A percentile compares a stretch with the other conserved stretches of the same genome.
These are phyloP conservation scores for Rhododendron kiyosumense DNA, from an alignment of 148 eudicot species.

Conservation along the genomic window DNA sequence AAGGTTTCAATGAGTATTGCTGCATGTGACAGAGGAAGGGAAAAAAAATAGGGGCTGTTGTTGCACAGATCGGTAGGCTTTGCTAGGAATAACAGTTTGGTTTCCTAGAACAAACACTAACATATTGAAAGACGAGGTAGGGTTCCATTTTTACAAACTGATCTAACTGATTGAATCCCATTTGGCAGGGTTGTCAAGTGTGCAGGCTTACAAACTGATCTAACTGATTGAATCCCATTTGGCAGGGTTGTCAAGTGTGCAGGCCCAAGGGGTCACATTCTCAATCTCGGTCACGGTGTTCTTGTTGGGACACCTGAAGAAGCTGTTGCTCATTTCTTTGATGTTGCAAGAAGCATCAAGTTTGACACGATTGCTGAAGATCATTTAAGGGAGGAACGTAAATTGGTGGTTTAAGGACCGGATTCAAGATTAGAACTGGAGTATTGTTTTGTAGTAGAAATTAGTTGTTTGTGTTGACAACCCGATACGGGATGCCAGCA, in stretches of 20 bases:
- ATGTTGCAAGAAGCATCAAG: conserved; percentile 69
- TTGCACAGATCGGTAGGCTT: background rate
- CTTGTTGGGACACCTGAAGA: conserved; percentile 97
- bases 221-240: conserved; percentile 14
- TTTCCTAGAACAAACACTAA: background rate
- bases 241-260: conserved; percentile 92
- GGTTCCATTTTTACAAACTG: background rate
- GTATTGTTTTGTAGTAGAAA: background rate
- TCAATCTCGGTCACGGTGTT: conserved; percentile 93
- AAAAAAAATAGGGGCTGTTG: background rate
- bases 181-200: conserved; percentile 79
- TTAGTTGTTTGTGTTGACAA: background rate
- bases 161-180: conserved; percentile 7
- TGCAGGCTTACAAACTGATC: conserved; percentile 41
- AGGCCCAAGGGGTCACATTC: conserved; percentile 79
- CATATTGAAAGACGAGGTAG: background rate
- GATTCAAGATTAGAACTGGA: background rate
- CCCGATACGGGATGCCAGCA: background rate
- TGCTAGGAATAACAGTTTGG: background rate
- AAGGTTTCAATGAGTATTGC: background rate
- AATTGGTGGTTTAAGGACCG: conserved; percentile 30
- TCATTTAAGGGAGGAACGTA: conserved; percentile 19
- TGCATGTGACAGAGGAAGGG: background rate
- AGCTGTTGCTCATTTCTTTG: conserved; percentile 92
- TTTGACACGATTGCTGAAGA: conserved; percentile 26